These are phyloP conservation scores for Nyssa sinensis DNA, from an alignment of 148 eudicot species.

Conservation along the genomic window DNA sequence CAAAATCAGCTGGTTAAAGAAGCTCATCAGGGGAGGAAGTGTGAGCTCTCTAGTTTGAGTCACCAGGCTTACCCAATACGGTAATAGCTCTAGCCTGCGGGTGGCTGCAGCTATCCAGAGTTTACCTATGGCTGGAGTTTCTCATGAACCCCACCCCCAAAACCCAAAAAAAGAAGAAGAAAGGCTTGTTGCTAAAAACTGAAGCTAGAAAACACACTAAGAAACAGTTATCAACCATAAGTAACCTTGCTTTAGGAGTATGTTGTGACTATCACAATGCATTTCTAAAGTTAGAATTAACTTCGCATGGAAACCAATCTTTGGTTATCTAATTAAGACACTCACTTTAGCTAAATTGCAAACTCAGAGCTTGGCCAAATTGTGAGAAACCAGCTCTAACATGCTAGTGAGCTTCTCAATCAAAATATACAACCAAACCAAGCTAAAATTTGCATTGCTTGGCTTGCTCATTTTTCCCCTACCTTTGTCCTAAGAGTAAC, in stretches of 20 bases:
- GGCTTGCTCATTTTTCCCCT: not conserved
- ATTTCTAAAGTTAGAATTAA: not conserved
- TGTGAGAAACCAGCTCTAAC: not conserved
- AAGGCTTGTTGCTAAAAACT: too few relatives aligned
- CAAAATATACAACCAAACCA: not conserved
- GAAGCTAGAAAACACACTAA: too few relatives aligned
- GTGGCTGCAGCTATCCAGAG: too few relatives aligned
- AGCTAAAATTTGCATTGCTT: not conserved
- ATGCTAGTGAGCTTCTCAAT: not conserved
- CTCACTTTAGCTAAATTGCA: not conserved
- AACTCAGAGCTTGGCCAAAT: not conserved
- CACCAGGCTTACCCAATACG: too few relatives aligned
- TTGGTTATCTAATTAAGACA: not conserved
- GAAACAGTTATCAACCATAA: not conserved
- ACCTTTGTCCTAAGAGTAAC: not conserved
- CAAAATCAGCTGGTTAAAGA: not conserved
- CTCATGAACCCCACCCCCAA: too few relatives aligned
- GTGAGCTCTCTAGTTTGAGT: too few relatives aligned
- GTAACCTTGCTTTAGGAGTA: not conserved
- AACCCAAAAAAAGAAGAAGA: too few relatives aligned
- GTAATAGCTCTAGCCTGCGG: too few relatives aligned
- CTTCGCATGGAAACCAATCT: not conserved
- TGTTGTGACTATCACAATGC: not conserved
- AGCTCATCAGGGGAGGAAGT: too few relatives aligned
- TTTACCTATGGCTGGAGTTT: too few relatives aligned